These are phyloP conservation scores for Pythium phragmiticola DNA, from an alignment of 352 stramenopile genomes.

Conservation along the genomic window DNA sequence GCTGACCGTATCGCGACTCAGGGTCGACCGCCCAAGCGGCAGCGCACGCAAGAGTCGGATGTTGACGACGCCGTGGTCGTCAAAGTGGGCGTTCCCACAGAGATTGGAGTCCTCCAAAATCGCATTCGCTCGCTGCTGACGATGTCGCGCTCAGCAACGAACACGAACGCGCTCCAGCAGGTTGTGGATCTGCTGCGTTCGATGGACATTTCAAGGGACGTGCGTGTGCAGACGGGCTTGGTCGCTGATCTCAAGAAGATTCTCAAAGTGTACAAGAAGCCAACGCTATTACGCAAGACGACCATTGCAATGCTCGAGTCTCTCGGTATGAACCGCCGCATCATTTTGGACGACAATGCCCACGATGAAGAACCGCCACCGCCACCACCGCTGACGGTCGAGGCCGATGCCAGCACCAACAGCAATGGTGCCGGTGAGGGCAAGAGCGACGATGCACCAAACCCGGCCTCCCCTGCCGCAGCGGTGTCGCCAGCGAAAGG, in stretches of 20 bases:
- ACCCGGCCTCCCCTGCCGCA: background rate
- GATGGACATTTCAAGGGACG: constrained; percentile 72
- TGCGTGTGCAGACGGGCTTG: constrained; percentile 66
- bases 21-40: constrained; percentile 43
- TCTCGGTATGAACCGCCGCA: constrained; percentile 62
- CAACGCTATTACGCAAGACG: constrained; percentile 70
- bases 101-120: constrained; percentile 70
- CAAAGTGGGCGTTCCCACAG: constrained; percentile 56
- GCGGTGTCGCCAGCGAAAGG: background rate
- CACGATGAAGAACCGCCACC: constrained; percentile 47
- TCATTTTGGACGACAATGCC: constrained; percentile 40
- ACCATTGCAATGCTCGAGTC: constrained; percentile 71
- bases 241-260: constrained; percentile 78
- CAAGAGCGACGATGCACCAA: constrained; percentile 22
- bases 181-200: constrained; percentile 75
- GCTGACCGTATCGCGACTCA: constrained; percentile 35
- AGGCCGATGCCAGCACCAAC: background rate
- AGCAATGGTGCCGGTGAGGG: background rate
- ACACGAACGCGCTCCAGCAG: constrained; percentile 73
- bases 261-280: constrained; percentile 77
- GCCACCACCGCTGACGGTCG: background rate
- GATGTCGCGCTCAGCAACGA: constrained; percentile 47
- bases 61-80: constrained; percentile 63
- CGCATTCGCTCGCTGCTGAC: constrained; percentile 64
- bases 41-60: constrained; percentile 61